phyloP scores from a whole-genome alignment of 2,329 filamentous ascomycete species.

The Elsinoe perseae region DNA sequence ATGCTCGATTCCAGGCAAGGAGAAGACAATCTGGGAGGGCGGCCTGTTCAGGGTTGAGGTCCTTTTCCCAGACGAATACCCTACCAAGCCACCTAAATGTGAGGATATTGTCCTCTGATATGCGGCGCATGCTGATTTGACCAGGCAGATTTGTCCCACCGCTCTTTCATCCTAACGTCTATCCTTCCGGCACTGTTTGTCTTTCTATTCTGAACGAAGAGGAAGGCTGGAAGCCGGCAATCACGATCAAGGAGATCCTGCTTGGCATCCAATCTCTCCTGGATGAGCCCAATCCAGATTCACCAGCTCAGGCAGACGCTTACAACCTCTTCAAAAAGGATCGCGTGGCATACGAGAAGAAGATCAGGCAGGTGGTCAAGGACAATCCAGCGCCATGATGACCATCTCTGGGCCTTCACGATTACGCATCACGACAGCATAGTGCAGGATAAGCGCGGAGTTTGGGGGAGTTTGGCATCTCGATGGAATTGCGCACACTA shows the following conservation, averaged over 20 bases:
- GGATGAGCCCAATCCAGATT: constrained; percentile 94
- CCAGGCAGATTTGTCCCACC: constrained; percentile 92
- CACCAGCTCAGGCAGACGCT: constrained; percentile 90
- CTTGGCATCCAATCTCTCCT: constrained; percentile 93
- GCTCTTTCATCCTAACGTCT: constrained; percentile 97
- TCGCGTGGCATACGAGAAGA: constrained; percentile 74
- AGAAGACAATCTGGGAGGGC: constrained; percentile 97
- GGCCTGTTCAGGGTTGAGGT: constrained; percentile 92
- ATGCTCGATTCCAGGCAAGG: constrained; percentile 90
- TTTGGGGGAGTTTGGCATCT: not conserved
- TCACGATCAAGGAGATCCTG: constrained; percentile 96
- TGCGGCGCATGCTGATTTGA: constrained; percentile 18
- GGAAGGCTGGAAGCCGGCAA: constrained; percentile 96
- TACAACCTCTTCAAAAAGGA: constrained; percentile 97
- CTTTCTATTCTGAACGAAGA: constrained; percentile 97
- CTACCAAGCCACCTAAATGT: constrained; percentile 98
- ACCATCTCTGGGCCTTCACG: not conserved
- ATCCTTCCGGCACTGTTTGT: constrained; percentile 95
- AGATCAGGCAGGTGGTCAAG: constrained; percentile 75
- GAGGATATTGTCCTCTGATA: constrained; percentile 34
- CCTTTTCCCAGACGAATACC: constrained; percentile 93
- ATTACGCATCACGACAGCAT: constrained; percentile 13
- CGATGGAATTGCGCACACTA: not conserved
- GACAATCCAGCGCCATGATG: constrained; percentile 72
- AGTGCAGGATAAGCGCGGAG: constrained; percentile 10